phyloP scores from a whole-genome alignment of 148 eudicot species.

The Cornus controversa region DNA sequence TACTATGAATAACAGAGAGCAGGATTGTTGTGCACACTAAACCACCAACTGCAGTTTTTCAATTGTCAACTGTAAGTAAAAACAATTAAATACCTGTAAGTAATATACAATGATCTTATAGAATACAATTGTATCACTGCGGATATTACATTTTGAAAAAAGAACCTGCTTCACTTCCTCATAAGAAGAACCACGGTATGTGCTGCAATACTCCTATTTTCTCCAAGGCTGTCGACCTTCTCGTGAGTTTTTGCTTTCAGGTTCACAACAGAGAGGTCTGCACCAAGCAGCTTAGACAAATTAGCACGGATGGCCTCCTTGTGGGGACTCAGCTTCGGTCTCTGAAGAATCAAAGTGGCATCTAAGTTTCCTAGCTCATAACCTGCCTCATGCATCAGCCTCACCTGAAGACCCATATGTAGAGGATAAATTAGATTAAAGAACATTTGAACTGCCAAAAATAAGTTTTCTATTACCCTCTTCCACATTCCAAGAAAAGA shows the following conservation, averaged over 20 bases:
- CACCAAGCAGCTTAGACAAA: slow-evolving; percentile 75
- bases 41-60: not conserved
- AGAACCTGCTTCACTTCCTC: slow-evolving; percentile 45
- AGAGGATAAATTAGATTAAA: slow-evolving; percentile 1
- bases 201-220: slow-evolving; percentile 94
- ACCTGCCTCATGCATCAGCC: slow-evolving; percentile 93
- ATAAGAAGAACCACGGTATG: slow-evolving; percentile 86
- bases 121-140: not conserved
- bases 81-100: not conserved
- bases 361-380: slow-evolving; percentile 93
- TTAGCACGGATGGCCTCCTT: slow-evolving; percentile 77
- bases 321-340: slow-evolving; percentile 91
- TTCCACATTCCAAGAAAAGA: not conserved
- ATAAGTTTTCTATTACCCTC: not conserved
- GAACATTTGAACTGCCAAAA: not conserved
- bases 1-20: not conserved
- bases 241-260: slow-evolving; percentile 96
- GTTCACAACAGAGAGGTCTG: slow-evolving; percentile 77
- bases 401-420: slow-evolving; percentile 50
- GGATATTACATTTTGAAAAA: not conserved
- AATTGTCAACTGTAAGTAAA: slow-evolving; percentile 4
- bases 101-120: not conserved
- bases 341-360: slow-evolving; percentile 86
- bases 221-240: slow-evolving; percentile 96
- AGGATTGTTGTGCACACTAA: not conserved